phyloP scores from a whole-genome alignment of 768 basidiomycete genomes.

The Tulasnella sp. region DNA sequence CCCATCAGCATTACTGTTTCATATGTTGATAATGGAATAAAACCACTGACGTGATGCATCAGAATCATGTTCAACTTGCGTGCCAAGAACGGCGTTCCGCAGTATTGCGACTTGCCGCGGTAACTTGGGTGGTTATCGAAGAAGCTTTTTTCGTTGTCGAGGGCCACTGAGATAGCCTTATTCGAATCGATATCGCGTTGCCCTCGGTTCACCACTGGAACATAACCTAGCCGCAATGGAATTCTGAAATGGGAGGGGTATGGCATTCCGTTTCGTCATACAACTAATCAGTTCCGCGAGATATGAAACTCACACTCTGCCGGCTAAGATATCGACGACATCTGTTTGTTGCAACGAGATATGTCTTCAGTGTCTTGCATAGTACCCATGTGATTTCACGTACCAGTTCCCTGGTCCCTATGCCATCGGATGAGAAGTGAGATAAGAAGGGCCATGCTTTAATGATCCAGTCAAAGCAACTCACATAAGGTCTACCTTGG shows the following conservation, averaged over 20 bases:
- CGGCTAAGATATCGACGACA: slow-evolving; percentile 97
- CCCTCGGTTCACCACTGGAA: slow-evolving; percentile 96
- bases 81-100: slow-evolving; percentile 92
- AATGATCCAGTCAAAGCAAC: slow-evolving; percentile 26
- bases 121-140: slow-evolving; percentile 94
- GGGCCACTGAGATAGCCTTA: slow-evolving; percentile 73
- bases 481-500: slow-evolving; percentile 96
- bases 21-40: not conserved
- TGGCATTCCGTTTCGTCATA: not conserved
- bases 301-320: slow-evolving; percentile 44
- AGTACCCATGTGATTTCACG: not conserved
- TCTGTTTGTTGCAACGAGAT: slow-evolving; percentile 38
- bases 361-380: not conserved
- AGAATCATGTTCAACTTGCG: slow-evolving; percentile 94
- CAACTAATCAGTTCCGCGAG: not conserved
- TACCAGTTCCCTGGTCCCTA: slow-evolving; percentile 75
- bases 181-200: slow-evolving; percentile 91
- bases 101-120: slow-evolving; percentile 88
- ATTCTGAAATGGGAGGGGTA: slow-evolving; percentile 34
- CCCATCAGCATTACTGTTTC: not conserved
- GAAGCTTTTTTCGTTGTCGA: slow-evolving; percentile 84
- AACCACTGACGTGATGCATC: slow-evolving; percentile 65
- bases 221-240: slow-evolving; percentile 91
- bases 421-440: not conserved
- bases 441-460: not conserved